Evolutionary conservation across 1,284 basidiomycete genomes (phyloP), one percentile per base, ranked within the genome.

Genomic region (Anthracocystis walkeri): DNA sequence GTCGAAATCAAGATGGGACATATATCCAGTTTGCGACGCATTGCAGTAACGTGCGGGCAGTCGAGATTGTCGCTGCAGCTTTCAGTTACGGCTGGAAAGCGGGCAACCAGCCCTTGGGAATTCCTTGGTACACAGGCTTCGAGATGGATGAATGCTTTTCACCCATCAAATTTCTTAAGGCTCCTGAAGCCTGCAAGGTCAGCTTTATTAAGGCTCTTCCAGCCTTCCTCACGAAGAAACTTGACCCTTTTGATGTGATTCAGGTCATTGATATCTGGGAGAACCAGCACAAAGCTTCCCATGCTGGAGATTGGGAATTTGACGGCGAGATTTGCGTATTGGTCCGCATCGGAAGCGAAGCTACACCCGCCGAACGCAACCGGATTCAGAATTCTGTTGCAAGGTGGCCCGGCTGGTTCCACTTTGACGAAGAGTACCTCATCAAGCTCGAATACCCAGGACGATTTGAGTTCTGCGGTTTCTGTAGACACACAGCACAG

Each of bases 241-340:
- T 62, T 8, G 45, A 49, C 25, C n/a, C 45, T 4, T 11, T 1
- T 2, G 0, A 23, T 1, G 40, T 5, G 3, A 44, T 62, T 16
- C 38, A 55, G 7, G n/a, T 55, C 25, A 20, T 62, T 16, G 60
- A 62, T 16, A 25, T 62, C 3, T 62, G 60, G 52, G 60, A 55
- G 27, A 14, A 41, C n/a, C 50, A 61, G 31, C 25, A 11, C 38
- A 51, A 29, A 18, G n/a, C 31, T 7, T 35, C 31, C 3, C 1
- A 31, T 12, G 48, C 10, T 1, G 10, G 16, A 7, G 11, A 18
- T 0, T 29, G 18, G 23, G 11, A 20, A 16, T 62, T 55, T 31
- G 4, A 49, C 16, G 52, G 46, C n/a, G 11, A 27, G 3, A 29
- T 62, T 11, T 4, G n/a, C 10, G 60, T 18, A 0, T 29, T 62